A percentile compares a stretch with the other conserved stretches of the same genome.
Conservation (phyloP, 75 land plant genomes). For the Gnetum montanum region DNA sequence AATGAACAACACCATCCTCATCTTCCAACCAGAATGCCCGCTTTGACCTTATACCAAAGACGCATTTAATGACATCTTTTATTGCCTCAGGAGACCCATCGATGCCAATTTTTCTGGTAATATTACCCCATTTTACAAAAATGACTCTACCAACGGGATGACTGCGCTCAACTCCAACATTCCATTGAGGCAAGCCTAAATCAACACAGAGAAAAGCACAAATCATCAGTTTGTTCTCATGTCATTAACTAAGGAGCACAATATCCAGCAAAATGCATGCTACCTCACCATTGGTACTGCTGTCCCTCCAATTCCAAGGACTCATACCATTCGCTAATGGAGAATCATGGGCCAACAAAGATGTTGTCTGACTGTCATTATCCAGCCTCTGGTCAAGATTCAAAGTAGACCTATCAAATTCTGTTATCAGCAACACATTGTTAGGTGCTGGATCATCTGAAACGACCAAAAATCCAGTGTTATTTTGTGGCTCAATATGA, state of each 20-base stretch:
- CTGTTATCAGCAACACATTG: neutral
- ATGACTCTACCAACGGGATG: conserved; percentile 25
- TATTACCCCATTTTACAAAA: conserved; percentile 24
- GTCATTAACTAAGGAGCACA: too few species aligned
- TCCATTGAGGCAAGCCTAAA: conserved; percentile 10
- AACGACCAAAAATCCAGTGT: too few species aligned
- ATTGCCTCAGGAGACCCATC: conserved; percentile 43
- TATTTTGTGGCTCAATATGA: too few species aligned
- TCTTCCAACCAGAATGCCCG: conserved; percentile 51
- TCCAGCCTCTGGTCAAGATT: conserved; percentile 8
- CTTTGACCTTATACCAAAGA: conserved; percentile 35
- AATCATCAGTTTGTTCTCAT: neutral
- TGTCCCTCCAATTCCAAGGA: conserved; percentile 9
- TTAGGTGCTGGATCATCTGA: too few species aligned
- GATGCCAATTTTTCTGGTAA: conserved; percentile 34
- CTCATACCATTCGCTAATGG: conserved; percentile 2
- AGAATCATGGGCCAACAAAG: conserved; percentile 9
- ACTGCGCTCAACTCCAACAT: conserved; percentile 3
- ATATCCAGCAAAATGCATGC: neutral
- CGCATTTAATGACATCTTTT: conserved; percentile 33
- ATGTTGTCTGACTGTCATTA: conserved; percentile 8
- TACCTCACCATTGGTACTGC: conserved; percentile 10
- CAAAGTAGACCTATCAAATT: conserved; percentile 8
- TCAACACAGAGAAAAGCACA: neutral
- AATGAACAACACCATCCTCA: conserved; percentile 35